Conservation (phyloP, 345 rosid species). For the Linum trigynum region DNA sequence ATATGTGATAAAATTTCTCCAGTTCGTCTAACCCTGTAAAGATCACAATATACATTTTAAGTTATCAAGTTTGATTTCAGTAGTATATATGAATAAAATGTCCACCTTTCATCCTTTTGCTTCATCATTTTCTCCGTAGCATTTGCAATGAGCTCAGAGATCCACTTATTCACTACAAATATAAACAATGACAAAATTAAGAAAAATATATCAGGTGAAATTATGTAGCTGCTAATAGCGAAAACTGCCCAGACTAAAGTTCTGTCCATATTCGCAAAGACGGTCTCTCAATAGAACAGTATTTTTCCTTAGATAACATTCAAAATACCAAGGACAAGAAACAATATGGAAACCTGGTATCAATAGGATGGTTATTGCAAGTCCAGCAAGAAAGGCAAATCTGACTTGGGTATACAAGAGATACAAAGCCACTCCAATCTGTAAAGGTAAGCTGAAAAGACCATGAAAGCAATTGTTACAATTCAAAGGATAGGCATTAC, state of each 20-base stretch:
- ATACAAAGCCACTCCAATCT: conserved; percentile 78
- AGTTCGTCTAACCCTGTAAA: conserved; percentile 67
- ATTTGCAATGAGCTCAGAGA: conserved; percentile 66
- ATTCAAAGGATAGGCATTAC: not conserved
- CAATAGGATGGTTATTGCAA: conserved; percentile 62
- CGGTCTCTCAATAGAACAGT: too few relatives aligned
- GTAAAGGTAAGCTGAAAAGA: conserved; percentile 78
- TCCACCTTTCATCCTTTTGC: conserved; percentile 91
- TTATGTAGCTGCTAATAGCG: not conserved
- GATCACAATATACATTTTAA: not conserved
- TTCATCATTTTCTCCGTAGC: conserved; percentile 96
- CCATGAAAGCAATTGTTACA: conserved; percentile 5
- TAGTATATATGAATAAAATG: not conserved
- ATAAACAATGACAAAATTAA: conserved; percentile 7
- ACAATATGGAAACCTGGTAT: conserved; percentile 55
- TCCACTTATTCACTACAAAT: conserved; percentile 81
- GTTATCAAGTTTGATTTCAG: too few relatives aligned
- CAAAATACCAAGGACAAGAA: conserved; percentile 6
- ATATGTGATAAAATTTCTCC: conserved; percentile 80
- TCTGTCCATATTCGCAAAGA: conserved; percentile 3
- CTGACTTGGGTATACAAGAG: conserved; percentile 83
- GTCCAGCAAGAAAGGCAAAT: conserved; percentile 78
- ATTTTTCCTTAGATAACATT: not conserved
- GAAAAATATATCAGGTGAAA: not conserved
- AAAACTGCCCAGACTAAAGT: not conserved